Percentiles rank a stretch among this genome's conserved stretches.
phyloP scores from a whole-genome alignment of 352 stramenopile species.

The Phytopythium aichiense region DNA sequence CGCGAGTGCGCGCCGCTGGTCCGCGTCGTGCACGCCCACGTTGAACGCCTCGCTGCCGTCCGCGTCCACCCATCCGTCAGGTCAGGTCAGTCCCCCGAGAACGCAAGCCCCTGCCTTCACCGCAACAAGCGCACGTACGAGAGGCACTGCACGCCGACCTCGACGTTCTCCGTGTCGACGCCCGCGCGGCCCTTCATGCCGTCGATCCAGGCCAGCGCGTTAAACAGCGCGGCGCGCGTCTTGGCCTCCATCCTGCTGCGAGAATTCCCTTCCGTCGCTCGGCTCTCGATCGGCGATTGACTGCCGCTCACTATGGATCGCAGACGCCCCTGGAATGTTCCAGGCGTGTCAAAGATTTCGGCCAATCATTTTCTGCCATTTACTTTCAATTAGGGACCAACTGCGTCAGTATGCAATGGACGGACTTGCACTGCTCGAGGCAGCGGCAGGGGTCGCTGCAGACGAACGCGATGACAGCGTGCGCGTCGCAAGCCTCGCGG shows the following conservation, averaged over 20 bases:
- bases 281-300: background rate
- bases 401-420: background rate
- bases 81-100: too few relatives aligned
- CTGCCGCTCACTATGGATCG: constrained; percentile 3
- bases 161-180: constrained; percentile 59
- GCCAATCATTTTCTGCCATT: constrained; percentile 10
- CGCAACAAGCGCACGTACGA: constrained; percentile 21
- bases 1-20: constrained; percentile 46
- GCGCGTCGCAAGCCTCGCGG: constrained; percentile 20
- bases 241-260: constrained; percentile 26
- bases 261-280: background rate
- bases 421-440: background rate
- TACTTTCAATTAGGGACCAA: background rate
- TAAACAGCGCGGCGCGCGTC: constrained; percentile 58
- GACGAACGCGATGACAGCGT: constrained; percentile 12
- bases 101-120: background rate
- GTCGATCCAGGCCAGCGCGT: constrained; percentile 69
- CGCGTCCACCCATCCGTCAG: background rate
- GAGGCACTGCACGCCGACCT: constrained; percentile 63
- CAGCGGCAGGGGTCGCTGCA: background rate
- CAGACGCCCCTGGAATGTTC: background rate
- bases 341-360: constrained; percentile 9
- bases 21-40: constrained; percentile 49
- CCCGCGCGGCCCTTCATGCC: constrained; percentile 48
- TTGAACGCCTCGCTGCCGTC: constrained; percentile 62